These are phyloP conservation scores for Xylaria sp. DNA, from an alignment of 2,329 filamentous ascomycete genomes.

Conservation along the genomic window DNA sequence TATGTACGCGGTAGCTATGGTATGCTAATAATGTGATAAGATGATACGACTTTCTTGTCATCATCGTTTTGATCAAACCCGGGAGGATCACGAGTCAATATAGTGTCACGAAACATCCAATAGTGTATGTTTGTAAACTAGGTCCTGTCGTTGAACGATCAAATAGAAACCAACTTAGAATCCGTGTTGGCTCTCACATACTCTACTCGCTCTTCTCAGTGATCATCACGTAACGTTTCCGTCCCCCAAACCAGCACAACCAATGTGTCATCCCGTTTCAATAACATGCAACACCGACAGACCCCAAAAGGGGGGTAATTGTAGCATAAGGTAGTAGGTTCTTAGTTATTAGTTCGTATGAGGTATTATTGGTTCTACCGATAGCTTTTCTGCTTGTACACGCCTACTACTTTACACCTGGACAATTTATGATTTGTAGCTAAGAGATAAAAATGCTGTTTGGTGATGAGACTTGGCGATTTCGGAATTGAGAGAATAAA, in stretches of 20 bases:
- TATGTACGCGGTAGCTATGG: constrained; percentile 9
- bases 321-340: not conserved
- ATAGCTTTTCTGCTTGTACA: not conserved
- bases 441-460: not conserved
- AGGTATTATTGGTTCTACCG: not conserved
- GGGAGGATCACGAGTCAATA: not conserved
- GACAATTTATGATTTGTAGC: not conserved
- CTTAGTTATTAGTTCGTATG: not conserved
- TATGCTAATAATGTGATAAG: not conserved
- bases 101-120: not conserved
- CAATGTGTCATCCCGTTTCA: not conserved
- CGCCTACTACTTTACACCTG: not conserved
- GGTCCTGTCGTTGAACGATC: not conserved
- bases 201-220: not conserved
- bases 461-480: not conserved
- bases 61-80: not conserved
- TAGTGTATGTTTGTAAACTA: not conserved
- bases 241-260: not conserved
- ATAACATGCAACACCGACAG: not conserved
- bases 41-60: not conserved
- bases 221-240: not conserved
- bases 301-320: not conserved
- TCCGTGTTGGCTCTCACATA: not conserved
- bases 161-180: not conserved
- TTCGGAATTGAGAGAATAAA: not conserved